Base-by-base conservation (phyloP, 2,329 filamentous ascomycete genomes). In the Colletotrichum coccodes region DNA sequence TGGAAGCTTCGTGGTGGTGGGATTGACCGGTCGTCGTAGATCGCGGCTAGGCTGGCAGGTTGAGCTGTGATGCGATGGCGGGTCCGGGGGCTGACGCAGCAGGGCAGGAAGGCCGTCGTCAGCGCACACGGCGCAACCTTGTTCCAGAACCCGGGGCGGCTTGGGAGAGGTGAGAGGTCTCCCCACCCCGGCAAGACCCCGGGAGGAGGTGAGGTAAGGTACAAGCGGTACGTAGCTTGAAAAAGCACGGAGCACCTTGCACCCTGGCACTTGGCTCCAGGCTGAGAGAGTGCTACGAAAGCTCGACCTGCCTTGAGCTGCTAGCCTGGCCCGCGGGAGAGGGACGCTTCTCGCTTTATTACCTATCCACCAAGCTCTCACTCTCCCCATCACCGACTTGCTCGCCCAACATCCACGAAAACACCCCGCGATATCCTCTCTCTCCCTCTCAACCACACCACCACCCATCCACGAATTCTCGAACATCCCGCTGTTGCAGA, bases 231-330 rank as follows among this genome's bases (percentile, higher is more conserved):
- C 66, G 66, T 69, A 69, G 54, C 66, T 57, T 30, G 30, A 47
- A 30, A 9, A 53, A 66, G 66, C 66, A 69, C 66, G 66, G 66
- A 66, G 61, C 66, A 65, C 61, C 34, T 49, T 44, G 44, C 56
- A 71, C 62, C 70, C 67, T 64, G 65, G 70, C 67, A 59, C 70
- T 62, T 65, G 65, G 70, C 70, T 63, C 67, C 63, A 70, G 67
- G 70, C 67, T 68, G 70, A 70, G 64, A 68, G 44, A 79, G 74
- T 53, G 70, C 73, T 68, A 72, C 71, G 71, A 72, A 71, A 75
- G 71, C 65, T 80, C 79, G 47, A 80, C 72, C 79, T 79, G 69
- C 71, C 71, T 72, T 70, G 64, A 68, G 70, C 63, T 69, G 70
- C 61, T 63, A 47, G 54, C 54, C 50, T 38, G 62, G 63, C 46